These are phyloP conservation scores for Colletotrichum sp. DNA, from an alignment of 2,329 filamentous ascomycete species.

Conservation along the genomic window DNA sequence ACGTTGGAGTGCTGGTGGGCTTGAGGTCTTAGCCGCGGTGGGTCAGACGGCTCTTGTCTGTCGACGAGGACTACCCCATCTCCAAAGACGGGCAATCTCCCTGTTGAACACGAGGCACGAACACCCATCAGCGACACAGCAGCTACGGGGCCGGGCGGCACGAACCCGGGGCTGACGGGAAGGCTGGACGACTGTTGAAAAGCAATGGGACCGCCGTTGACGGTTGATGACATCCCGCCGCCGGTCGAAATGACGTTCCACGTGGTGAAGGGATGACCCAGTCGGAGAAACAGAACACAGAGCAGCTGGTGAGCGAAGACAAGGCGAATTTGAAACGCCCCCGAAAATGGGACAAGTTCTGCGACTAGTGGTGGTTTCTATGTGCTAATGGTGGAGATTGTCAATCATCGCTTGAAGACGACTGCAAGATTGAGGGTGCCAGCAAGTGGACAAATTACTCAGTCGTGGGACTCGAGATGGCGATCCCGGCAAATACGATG, in stretches of 20 bases:
- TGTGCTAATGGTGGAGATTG: background rate
- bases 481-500: background rate
- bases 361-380: background rate
- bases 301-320: background rate
- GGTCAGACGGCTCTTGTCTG: background rate
- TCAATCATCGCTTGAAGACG: background rate
- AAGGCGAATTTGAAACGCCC: background rate
- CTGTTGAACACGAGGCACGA: background rate
- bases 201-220: background rate
- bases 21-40: background rate
- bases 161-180: background rate
- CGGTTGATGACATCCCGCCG: background rate
- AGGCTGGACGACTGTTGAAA: background rate
- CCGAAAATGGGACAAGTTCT: background rate
- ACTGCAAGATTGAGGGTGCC: background rate
- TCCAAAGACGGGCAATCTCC: background rate
- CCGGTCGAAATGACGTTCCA: background rate
- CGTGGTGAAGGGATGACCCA: conserved; percentile 1
- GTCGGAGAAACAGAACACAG: background rate
- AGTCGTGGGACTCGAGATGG: background rate
- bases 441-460: background rate
- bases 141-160: conserved; percentile 17
- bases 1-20: background rate
- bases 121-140: background rate
- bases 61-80: background rate